Percentiles rank a stretch among this genome's conserved stretches.
Evolutionary conservation across 768 basidiomycete genomes (phyloP).

Genomic region (Psilocybe cyanescens): DNA sequence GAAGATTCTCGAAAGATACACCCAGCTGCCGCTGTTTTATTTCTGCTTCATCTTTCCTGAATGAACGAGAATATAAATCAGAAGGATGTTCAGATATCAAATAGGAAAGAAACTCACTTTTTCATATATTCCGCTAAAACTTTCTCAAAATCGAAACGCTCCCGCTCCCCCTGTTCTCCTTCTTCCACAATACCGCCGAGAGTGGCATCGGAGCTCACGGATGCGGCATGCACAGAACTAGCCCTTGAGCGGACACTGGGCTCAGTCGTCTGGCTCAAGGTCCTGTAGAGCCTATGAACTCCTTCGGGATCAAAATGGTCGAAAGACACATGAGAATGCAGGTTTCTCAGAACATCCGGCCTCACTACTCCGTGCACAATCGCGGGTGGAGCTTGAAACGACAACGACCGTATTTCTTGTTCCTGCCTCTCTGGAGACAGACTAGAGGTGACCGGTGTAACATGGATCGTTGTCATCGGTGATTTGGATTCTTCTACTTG

Average conservation of each 20-base stretch:
- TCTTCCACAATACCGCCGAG: conserved; percentile 19
- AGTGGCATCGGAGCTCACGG: conserved; percentile 28
- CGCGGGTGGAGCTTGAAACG: neutral
- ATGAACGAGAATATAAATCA: neutral
- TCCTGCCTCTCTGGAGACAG: neutral
- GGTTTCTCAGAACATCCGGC: neutral
- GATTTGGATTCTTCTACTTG: neutral
- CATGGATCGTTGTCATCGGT: too few relatives aligned
- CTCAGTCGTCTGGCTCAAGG: conserved; percentile 31
- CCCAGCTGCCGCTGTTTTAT: conserved; percentile 60
- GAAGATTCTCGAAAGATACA: conserved; percentile 60
- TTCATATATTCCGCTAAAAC: conserved; percentile 31
- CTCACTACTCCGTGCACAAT: neutral
- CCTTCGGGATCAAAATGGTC: conserved; percentile 61
- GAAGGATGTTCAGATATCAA: neutral
- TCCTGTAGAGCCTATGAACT: conserved; percentile 41
- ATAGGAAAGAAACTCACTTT: conserved; percentile 31
- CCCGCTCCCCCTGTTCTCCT: neutral
- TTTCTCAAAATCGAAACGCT: conserved; percentile 42
- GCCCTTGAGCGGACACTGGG: neutral
- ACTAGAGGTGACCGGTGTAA: neutral
- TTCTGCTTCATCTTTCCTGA: conserved; percentile 50
- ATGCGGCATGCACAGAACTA: conserved; percentile 23
- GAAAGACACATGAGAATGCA: conserved; percentile 38
- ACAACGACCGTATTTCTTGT: neutral